Conservation (phyloP, 176 grass and related monocot genomes). For the Lolium multiflorum region DNA sequence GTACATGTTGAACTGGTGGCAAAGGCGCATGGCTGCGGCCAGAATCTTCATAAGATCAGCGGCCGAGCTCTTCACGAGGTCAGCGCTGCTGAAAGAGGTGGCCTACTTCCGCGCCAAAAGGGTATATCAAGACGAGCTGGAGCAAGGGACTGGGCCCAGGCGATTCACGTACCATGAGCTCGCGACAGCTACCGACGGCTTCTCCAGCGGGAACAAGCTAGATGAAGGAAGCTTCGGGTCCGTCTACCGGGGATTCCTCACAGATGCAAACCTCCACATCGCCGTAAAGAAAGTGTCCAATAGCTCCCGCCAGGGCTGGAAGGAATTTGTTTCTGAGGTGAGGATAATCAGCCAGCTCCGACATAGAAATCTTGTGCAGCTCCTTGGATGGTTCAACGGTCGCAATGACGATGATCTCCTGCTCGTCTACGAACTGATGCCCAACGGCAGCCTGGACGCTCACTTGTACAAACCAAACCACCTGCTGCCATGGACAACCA, state of each 20-base stretch:
- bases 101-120: neutral
- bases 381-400: slow-evolving; percentile 58
- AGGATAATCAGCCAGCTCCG: slow-evolving; percentile 55
- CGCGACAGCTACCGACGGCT: neutral
- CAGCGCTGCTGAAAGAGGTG: too few relatives aligned
- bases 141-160: neutral
- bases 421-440: slow-evolving; percentile 60
- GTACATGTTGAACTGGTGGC: neutral
- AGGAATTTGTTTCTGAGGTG: slow-evolving; percentile 66
- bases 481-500: slow-evolving; percentile 33
- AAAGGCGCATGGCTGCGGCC: neutral
- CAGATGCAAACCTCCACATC: neutral
- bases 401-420: slow-evolving; percentile 14
- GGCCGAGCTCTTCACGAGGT: neutral
- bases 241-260: slow-evolving; percentile 14
- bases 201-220: slow-evolving; percentile 17
- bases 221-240: slow-evolving; percentile 31
- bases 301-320: slow-evolving; percentile 50
- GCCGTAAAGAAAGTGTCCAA: slow-evolving; percentile 36
- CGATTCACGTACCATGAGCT: slow-evolving; percentile 21
- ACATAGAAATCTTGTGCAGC: slow-evolving; percentile 61
- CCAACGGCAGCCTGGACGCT: slow-evolving; percentile 57
- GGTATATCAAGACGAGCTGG: neutral
- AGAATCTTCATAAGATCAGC: neutral
- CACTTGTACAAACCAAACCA: slow-evolving; percentile 40